Evolutionary conservation across 2,329 filamentous ascomycete genomes (phyloP).

Genomic region (Aspergillus ibericus): DNA sequence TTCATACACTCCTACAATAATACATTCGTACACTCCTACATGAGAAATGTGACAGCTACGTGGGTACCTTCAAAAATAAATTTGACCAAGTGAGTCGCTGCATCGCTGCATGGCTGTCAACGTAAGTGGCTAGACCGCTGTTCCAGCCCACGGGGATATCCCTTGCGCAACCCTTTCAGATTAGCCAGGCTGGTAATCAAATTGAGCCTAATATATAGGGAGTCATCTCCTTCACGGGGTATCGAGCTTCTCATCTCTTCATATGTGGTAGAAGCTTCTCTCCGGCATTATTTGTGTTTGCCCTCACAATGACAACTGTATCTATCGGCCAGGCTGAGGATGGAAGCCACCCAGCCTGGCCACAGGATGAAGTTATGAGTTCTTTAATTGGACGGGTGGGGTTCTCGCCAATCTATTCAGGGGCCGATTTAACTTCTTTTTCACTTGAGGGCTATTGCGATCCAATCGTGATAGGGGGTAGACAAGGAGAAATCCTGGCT

Average conservation of each 20-base stretch:
- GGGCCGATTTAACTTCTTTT: background rate
- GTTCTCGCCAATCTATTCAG: background rate
- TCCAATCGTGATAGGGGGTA: background rate
- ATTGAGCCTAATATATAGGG: background rate
- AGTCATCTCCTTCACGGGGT: background rate
- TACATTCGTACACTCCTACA: background rate
- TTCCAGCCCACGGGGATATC: background rate
- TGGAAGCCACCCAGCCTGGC: background rate
- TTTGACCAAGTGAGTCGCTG: background rate
- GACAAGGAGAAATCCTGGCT: slow-evolving; percentile 1
- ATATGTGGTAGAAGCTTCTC: slow-evolving; percentile 2
- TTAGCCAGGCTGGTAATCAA: background rate
- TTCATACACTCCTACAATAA: too few relatives aligned
- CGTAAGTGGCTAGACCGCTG: background rate
- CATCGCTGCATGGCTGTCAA: background rate
- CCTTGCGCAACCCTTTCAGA: background rate
- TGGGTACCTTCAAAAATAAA: background rate
- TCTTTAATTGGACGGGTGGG: background rate
- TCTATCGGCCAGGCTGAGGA: slow-evolving; percentile 1
- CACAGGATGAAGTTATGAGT: background rate
- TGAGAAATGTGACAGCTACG: background rate
- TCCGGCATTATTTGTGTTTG: slow-evolving; percentile 1
- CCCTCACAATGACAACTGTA: slow-evolving; percentile 3
- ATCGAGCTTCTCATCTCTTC: background rate
- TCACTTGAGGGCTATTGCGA: slow-evolving; percentile 1